phyloP scores from a whole-genome alignment of 306 rosid species.

The Leucaena leucocephala region DNA sequence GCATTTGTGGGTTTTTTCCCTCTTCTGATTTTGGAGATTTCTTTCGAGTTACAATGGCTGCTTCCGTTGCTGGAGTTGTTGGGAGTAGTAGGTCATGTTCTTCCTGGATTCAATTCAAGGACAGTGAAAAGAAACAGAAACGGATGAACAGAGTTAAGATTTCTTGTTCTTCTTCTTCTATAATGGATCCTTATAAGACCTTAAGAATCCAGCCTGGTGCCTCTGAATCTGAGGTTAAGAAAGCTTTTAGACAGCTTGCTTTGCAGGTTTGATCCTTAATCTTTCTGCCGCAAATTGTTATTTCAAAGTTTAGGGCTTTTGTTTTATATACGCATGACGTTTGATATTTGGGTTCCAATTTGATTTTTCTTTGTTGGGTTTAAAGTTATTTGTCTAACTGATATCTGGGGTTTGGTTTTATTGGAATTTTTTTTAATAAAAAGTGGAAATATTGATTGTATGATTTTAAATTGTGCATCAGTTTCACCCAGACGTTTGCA shows the following conservation, averaged over 20 bases:
- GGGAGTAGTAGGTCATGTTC: constrained; percentile 40
- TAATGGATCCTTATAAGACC: constrained; percentile 59
- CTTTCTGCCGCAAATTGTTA: not conserved
- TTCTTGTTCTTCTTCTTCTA: constrained; percentile 45
- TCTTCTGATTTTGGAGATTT: not conserved
- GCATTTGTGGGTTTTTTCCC: not conserved
- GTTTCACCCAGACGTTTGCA: constrained; percentile 95
- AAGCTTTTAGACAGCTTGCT: constrained; percentile 78
- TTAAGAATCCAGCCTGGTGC: constrained; percentile 69
- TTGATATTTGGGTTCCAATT: not conserved
- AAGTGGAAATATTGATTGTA: constrained; percentile 5
- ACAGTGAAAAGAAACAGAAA: constrained; percentile 39
- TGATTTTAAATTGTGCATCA: constrained; percentile 32
- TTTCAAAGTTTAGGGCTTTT: not conserved
- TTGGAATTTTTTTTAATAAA: no score
- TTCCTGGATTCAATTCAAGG: constrained; percentile 47
- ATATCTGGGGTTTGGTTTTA: not conserved
- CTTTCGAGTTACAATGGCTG: constrained; percentile 42
- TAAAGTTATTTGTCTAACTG: not conserved
- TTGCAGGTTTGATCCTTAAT: constrained; percentile 50
- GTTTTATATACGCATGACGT: not conserved
- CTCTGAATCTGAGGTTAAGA: constrained; percentile 77
- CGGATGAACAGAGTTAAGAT: constrained; percentile 38
- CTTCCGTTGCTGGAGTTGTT: constrained; percentile 48
- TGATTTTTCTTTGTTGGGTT: not conserved